Evolutionary conservation across 140 eudicot genomes (phyloP).

Genomic region (Eryngium alpinum): DNA sequence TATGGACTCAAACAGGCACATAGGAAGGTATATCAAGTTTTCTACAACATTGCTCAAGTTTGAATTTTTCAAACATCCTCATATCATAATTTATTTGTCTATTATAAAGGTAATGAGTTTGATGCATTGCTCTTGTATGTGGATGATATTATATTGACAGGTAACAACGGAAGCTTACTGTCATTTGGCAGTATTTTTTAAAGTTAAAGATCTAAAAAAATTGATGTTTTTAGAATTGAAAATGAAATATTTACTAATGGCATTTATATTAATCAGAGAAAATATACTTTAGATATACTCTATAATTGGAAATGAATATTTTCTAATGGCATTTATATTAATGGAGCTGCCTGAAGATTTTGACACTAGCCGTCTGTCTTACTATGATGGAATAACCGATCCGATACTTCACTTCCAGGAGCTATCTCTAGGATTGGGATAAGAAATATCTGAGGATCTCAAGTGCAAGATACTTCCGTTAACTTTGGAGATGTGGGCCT

Average conservation of each 20-base stretch:
- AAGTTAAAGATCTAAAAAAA: not conserved
- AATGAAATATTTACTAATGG: not conserved
- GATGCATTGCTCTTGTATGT: not conserved
- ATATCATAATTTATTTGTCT: not conserved
- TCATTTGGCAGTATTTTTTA: too few species aligned
- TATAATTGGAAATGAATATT: too few species aligned
- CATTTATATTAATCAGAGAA: not conserved
- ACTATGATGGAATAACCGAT: too few species aligned
- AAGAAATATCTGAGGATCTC: too few species aligned
- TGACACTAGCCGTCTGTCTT: too few species aligned
- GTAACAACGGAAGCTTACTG: not conserved
- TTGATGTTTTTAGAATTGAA: slow-evolving; percentile 2
- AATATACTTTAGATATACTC: not conserved
- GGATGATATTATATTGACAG: not conserved
- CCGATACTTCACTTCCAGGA: too few species aligned
- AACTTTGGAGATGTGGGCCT: too few species aligned
- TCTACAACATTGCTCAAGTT: not conserved
- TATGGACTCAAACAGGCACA: not conserved
- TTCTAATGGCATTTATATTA: too few species aligned
- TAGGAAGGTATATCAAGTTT: not conserved
- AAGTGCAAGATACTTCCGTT: too few species aligned
- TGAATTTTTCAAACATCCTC: not conserved
- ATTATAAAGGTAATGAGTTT: too few species aligned
- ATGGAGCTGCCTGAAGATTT: too few species aligned
- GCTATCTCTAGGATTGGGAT: too few species aligned